These are phyloP conservation scores for Candida mattraensis DNA, from an alignment of 805 yeast species.

Conservation along the genomic window DNA sequence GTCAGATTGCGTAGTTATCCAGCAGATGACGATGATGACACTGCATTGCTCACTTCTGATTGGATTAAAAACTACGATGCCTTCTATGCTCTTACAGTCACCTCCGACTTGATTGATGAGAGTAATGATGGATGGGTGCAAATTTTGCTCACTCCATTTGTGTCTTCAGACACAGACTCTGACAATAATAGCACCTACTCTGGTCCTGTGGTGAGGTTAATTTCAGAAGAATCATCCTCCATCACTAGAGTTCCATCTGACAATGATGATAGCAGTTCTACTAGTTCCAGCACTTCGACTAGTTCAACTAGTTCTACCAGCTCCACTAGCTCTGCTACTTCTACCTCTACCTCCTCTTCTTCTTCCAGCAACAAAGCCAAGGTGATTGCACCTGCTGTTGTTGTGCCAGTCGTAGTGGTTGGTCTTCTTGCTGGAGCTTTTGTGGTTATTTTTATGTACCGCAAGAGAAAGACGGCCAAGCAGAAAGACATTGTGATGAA, in stretches of 20 bases:
- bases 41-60: slow-evolving; percentile 1
- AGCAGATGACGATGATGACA: background rate
- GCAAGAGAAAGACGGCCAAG: slow-evolving; percentile 1
- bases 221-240: background rate
- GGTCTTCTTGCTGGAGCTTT: slow-evolving; percentile 1
- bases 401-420: slow-evolving; percentile 4
- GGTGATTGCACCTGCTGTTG: slow-evolving; percentile 4
- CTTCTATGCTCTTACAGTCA: background rate
- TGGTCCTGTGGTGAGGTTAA: slow-evolving; percentile 1
- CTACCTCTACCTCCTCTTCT: slow-evolving; percentile 1
- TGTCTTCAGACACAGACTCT: no score
- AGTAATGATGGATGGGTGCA: slow-evolving; percentile 1
- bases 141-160: background rate
- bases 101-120: slow-evolving; percentile 2
- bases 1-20: background rate
- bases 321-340: slow-evolving; percentile 1
- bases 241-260: slow-evolving; percentile 3
- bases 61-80: background rate
- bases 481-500: slow-evolving; percentile 1
- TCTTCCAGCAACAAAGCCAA: slow-evolving; percentile 1
- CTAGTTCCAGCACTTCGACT: no score
- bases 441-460: slow-evolving; percentile 2
- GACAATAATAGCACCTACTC: background rate
- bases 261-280: no score
- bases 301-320: no score